Percentiles rank a stretch among this genome's conserved stretches.
Evolutionary conservation across 495 filamentous ascomycete genomes (phyloP).

Genomic region (Aspergillus bridgeri): DNA sequence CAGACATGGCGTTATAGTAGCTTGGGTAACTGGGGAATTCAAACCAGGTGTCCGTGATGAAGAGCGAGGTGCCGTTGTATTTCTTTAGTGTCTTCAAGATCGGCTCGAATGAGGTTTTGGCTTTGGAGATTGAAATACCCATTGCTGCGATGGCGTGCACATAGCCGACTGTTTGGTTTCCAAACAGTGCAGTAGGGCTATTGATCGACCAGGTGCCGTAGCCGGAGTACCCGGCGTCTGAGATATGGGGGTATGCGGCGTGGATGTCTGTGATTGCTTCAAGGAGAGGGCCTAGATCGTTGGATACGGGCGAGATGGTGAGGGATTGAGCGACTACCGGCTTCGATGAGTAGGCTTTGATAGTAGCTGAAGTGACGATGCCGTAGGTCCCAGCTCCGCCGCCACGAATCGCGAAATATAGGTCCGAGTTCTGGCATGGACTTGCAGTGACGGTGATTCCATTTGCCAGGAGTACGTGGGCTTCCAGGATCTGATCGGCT

Average conservation of each 20-base stretch:
- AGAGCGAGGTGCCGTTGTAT: conserved; percentile 27
- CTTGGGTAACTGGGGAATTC: conserved; percentile 31
- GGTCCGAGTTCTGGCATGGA: conserved; percentile 48
- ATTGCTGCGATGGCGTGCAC: conserved; percentile 31
- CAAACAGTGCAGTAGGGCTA: conserved; percentile 18
- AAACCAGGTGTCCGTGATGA: conserved; percentile 25
- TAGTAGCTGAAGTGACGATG: conserved; percentile 39
- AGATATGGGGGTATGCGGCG: conserved; percentile 15
- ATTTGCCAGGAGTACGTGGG: conserved; percentile 49
- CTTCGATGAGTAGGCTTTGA: conserved; percentile 37
- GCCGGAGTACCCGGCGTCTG: conserved; percentile 29
- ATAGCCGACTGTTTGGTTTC: conserved; percentile 31
- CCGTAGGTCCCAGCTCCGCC: conserved; percentile 49
- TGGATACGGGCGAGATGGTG: conserved; percentile 7
- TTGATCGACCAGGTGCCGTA: conserved; percentile 37
- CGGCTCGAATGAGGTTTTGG: conserved; percentile 22
- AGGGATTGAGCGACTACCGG: conserved; percentile 20
- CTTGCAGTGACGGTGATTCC: conserved; percentile 47
- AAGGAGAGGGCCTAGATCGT: conserved; percentile 14
- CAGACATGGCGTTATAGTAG: conserved; percentile 34
- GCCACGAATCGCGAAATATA: conserved; percentile 53
- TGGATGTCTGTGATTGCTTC: conserved; percentile 16
- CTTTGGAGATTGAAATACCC: conserved; percentile 19
- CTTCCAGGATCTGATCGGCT: conserved; percentile 38
- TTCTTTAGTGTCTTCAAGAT: conserved; percentile 17